phyloP scores from a whole-genome alignment of 768 basidiomycete species.

The Tylopilus rubrobrunneus region DNA sequence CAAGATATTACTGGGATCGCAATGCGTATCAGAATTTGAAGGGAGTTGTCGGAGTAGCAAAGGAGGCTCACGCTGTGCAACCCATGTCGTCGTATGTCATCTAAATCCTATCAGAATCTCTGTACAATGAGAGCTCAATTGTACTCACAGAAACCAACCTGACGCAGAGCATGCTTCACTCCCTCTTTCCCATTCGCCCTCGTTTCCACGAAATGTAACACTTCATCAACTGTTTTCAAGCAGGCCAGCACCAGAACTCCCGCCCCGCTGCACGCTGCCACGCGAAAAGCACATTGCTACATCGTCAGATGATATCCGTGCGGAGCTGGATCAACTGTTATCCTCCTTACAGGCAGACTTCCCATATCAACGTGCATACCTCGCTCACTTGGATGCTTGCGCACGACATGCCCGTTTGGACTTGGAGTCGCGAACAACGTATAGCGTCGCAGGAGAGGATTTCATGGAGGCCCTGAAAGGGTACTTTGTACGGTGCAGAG shows the following conservation, averaged over 20 bases:
- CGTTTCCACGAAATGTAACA: neutral
- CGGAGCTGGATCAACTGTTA: neutral
- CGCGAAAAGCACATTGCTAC: neutral
- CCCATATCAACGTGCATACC: neutral
- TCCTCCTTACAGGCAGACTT: neutral
- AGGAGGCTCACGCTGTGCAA: no score
- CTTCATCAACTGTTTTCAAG: neutral
- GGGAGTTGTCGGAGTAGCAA: no score
- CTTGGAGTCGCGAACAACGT: neutral
- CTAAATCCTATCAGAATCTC: no score
- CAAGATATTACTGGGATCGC: neutral
- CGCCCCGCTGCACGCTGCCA: neutral
- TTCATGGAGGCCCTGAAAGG: no score
- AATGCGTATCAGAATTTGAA: neutral
- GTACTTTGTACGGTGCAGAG: no score
- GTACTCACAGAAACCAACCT: no score
- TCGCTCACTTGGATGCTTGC: neutral
- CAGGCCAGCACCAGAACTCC: neutral
- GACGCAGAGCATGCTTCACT: no score
- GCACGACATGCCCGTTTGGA: neutral
- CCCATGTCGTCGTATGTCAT: no score
- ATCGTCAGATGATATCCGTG: neutral
- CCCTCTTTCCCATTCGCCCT: no score
- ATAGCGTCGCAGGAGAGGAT: no score
- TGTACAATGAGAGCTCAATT: no score